Conservation (phyloP, 1,139 yeast genomes). For the Geotrichum histeridarum region DNA sequence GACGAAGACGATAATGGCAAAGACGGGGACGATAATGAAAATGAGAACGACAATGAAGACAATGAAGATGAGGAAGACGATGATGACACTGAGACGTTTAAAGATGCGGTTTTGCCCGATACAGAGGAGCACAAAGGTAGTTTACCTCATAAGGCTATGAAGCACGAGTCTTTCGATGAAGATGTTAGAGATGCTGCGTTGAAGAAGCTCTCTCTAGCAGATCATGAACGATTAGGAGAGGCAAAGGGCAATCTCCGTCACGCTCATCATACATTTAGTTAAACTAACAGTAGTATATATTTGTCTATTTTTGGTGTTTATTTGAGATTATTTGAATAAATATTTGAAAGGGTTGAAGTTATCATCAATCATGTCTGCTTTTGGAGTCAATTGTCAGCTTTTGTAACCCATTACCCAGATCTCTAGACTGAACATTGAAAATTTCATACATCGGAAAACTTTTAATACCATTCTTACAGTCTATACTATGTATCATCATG, state of each 20-base stretch:
- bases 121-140: no score
- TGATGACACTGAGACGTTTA: conserved; percentile 45
- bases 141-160: no score
- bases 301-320: no score
- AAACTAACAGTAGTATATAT: background rate
- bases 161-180: conserved; percentile 10
- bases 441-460: no score
- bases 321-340: no score
- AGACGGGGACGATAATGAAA: conserved; percentile 46
- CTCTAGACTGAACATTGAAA: no score
- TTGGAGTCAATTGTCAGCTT: no score
- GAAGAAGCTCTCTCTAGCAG: conserved; percentile 22
- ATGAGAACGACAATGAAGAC: conserved; percentile 41
- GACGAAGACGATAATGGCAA: conserved; percentile 67
- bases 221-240: conserved; percentile 17
- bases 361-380: no score
- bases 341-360: no score
- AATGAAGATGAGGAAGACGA: conserved; percentile 40
- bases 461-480: no score
- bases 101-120: conserved; percentile 22
- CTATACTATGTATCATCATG: no score
- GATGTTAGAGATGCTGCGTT: conserved; percentile 22
- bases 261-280: conserved; percentile 7
- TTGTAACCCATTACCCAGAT: no score
- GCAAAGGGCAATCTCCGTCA: conserved; percentile 2